A percentile compares a stretch with the other conserved stretches of the same genome.
Conservation (phyloP, 352 stramenopile species). For the Blastocystis hominis region DNA sequence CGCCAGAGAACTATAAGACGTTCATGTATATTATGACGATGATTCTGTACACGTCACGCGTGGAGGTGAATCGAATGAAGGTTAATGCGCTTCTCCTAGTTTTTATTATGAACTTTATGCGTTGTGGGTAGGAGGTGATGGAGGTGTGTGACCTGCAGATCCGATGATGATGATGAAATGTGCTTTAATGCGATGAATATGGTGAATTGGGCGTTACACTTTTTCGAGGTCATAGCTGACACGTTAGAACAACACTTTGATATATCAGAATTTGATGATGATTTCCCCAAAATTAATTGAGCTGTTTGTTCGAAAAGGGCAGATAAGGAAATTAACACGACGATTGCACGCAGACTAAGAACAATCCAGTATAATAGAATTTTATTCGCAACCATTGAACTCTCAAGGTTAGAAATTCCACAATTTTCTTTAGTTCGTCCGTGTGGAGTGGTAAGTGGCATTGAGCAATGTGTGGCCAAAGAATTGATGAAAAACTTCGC, state of each 20-base stretch:
- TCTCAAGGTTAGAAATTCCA: not conserved
- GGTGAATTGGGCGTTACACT: not conserved
- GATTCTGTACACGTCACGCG: not conserved
- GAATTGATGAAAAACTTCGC: conserved; percentile 8
- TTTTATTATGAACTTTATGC: not conserved
- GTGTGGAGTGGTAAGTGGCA: not conserved
- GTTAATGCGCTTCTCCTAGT: not conserved
- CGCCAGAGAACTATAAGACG: not conserved
- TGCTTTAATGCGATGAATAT: not conserved
- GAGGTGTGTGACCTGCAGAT: not conserved
- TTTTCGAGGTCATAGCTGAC: not conserved
- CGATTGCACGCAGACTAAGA: not conserved
- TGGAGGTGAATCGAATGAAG: conserved; percentile 14
- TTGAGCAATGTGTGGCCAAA: not conserved
- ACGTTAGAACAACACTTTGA: conserved; percentile 21
- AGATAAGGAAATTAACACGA: not conserved
- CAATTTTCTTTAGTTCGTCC: not conserved
- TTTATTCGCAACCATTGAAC: not conserved
- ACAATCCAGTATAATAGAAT: not conserved
- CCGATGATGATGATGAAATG: not conserved
- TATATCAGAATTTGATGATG: conserved; percentile 7
- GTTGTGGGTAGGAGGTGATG: not conserved
- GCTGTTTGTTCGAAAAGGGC: conserved; percentile 14
- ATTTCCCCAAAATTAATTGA: conserved; percentile 1
- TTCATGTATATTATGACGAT: conserved; percentile 31